phyloP scores from a whole-genome alignment of 2,329 filamentous ascomycete genomes.

The Colletotrichum sidae region DNA sequence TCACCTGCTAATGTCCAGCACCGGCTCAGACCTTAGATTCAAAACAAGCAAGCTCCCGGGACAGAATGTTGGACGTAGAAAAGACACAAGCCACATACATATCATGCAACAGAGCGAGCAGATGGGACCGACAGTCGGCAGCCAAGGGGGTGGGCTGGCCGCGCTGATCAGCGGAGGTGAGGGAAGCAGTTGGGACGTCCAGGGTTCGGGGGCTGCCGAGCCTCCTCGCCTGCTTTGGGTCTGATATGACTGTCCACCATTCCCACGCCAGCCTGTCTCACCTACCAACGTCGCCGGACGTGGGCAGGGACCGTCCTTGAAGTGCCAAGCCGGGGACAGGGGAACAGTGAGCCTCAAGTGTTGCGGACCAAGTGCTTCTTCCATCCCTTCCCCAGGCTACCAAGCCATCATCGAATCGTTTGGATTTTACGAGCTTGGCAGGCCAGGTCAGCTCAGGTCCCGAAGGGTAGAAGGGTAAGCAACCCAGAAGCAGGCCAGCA shows the following conservation, averaged over 20 bases:
- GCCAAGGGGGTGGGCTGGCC: slow-evolving; percentile 18
- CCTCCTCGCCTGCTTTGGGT: slow-evolving; percentile 28
- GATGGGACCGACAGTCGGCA: slow-evolving; percentile 29
- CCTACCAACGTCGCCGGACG: slow-evolving; percentile 34
- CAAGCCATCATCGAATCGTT: slow-evolving; percentile 36
- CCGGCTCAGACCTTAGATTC: slow-evolving; percentile 34
- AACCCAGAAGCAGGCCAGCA: too few relatives aligned
- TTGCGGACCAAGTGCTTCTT: slow-evolving; percentile 26
- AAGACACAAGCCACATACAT: slow-evolving; percentile 33
- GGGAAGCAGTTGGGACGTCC: slow-evolving; percentile 33
- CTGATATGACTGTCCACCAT: slow-evolving; percentile 35
- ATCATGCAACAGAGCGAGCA: slow-evolving; percentile 36
- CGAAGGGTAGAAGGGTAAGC: too few relatives aligned
- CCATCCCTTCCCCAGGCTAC: slow-evolving; percentile 29
- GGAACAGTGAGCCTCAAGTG: slow-evolving; percentile 21
- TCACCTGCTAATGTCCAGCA: slow-evolving; percentile 19
- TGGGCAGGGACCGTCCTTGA: slow-evolving; percentile 28
- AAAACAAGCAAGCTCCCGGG: slow-evolving; percentile 32
- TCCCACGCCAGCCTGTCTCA: slow-evolving; percentile 36
- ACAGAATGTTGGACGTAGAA: slow-evolving; percentile 30
- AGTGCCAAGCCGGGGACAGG: slow-evolving; percentile 23
- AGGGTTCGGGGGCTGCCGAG: slow-evolving; percentile 37
- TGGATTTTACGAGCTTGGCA: slow-evolving; percentile 32
- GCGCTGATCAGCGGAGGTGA: slow-evolving; percentile 30
- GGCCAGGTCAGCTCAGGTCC: too few relatives aligned